These are phyloP conservation scores for Ustilago curta DNA, from an alignment of 1,284 basidiomycete species.

Conservation along the genomic window DNA sequence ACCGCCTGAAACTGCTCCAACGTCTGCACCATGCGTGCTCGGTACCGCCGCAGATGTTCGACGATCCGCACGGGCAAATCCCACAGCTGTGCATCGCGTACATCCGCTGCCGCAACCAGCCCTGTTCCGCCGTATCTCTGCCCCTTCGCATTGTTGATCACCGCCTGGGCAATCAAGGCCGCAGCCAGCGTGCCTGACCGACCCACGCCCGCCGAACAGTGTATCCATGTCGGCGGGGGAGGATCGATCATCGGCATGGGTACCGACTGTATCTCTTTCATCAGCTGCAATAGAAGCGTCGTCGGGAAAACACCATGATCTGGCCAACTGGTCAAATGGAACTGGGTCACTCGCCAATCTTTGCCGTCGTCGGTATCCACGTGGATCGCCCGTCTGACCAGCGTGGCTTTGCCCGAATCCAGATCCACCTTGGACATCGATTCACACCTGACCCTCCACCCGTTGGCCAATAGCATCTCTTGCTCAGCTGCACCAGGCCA, in stretches of 20 bases:
- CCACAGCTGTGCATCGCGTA: slow-evolving; percentile 10
- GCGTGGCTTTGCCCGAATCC: slow-evolving; percentile 24
- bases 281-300: slow-evolving; percentile 42
- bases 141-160: slow-evolving; percentile 12
- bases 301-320: slow-evolving; percentile 80
- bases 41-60: slow-evolving; percentile 49
- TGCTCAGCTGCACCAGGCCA: slow-evolving; percentile 41
- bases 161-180: slow-evolving; percentile 41
- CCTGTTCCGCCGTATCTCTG: not conserved
- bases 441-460: slow-evolving; percentile 16
- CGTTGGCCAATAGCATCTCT: slow-evolving; percentile 23
- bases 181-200: slow-evolving; percentile 73
- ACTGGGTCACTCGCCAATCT: slow-evolving; percentile 73
- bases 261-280: slow-evolving; percentile 27
- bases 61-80: slow-evolving; percentile 49
- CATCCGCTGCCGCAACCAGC: not conserved
- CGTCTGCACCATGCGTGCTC: slow-evolving; percentile 62
- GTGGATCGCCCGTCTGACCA: slow-evolving; percentile 23
- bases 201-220: slow-evolving; percentile 75
- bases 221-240: slow-evolving; percentile 79
- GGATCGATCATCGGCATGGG: slow-evolving; percentile 63
- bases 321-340: slow-evolving; percentile 82
- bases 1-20: slow-evolving; percentile 52
- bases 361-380: slow-evolving; percentile 8
- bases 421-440: slow-evolving; percentile 10